Percentiles rank a stretch among this genome's conserved stretches.
Conservation (phyloP, 805 yeast species). For the Hanseniaspora meyeri region DNA sequence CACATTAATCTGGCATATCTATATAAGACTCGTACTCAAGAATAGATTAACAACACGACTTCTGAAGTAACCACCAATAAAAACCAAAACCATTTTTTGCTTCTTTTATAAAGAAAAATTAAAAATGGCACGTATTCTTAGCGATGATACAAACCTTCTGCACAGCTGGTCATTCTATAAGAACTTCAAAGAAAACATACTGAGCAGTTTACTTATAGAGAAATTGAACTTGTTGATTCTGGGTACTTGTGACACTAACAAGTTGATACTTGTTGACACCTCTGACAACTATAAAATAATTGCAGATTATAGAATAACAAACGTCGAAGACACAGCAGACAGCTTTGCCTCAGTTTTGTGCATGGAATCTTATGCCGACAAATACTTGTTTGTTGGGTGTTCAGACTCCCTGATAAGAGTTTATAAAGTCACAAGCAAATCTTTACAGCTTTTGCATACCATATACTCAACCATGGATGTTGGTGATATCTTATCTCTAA, state of each 20-base stretch:
- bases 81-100: neutral
- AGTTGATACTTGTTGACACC: conserved; percentile 3
- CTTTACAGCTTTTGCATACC: conserved; percentile 29
- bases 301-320: neutral
- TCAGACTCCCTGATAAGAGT: conserved; percentile 80
- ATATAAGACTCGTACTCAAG: neutral
- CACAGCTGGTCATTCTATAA: conserved; percentile 10
- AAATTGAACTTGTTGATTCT: conserved; percentile 1
- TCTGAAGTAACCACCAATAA: neutral
- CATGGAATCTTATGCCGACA: conserved; percentile 27
- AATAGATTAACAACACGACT: neutral
- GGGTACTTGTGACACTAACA: conserved; percentile 9
- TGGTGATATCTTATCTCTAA: conserved; percentile 82
- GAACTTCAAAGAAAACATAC: conserved; percentile 1
- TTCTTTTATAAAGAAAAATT: neutral
- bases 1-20: neutral
- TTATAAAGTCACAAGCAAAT: conserved; percentile 46
- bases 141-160: conserved; percentile 1
- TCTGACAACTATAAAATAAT: conserved; percentile 4
- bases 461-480: conserved; percentile 76
- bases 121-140: neutral
- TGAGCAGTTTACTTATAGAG: conserved; percentile 1
- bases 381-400: conserved; percentile 67
- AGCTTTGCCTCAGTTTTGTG: conserved; percentile 7
- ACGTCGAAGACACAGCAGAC: neutral